phyloP scores from a whole-genome alignment of 208 protist species.

The Phytomonas serpens region DNA sequence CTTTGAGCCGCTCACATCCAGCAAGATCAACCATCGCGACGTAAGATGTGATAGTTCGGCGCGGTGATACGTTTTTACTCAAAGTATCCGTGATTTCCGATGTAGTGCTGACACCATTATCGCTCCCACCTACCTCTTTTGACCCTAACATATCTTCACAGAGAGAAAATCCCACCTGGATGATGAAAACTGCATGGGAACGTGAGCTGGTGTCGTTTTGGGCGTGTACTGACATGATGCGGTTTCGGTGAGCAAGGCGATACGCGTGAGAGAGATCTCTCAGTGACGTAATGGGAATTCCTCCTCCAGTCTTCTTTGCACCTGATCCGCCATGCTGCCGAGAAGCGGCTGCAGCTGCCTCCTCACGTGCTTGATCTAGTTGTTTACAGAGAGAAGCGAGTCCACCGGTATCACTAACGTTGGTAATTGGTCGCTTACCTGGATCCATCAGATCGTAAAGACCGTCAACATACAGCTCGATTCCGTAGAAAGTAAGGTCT shows the following conservation, averaged over 20 bases:
- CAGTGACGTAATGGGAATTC: constrained; percentile 49
- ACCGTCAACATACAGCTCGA: constrained; percentile 86
- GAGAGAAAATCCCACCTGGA: constrained; percentile 74
- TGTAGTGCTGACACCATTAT: background rate
- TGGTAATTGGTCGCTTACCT: constrained; percentile 48
- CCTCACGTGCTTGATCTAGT: constrained; percentile 31
- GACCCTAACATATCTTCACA: background rate
- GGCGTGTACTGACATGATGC: constrained; percentile 58
- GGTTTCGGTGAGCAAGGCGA: constrained; percentile 55
- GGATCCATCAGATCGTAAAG: constrained; percentile 71
- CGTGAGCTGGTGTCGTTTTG: constrained; percentile 76
- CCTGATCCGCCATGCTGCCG: background rate
- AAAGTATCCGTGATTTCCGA: background rate
- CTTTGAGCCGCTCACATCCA: constrained; percentile 92
- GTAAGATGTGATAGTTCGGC: constrained; percentile 50
- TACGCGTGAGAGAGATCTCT: constrained; percentile 61
- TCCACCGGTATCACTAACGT: constrained; percentile 61
- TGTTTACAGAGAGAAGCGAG: constrained; percentile 54
- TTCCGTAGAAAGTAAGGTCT: constrained; percentile 71
- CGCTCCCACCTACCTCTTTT: background rate
- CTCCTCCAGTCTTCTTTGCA: constrained; percentile 27
- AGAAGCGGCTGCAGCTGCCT: constrained; percentile 4
- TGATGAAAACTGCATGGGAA: constrained; percentile 82
- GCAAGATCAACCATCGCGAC: constrained; percentile 96
- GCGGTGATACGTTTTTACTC: constrained; percentile 8